Evolutionary conservation across 2,329 filamentous ascomycete genomes (phyloP).

Genomic region (Gliomastix tumulicola): DNA sequence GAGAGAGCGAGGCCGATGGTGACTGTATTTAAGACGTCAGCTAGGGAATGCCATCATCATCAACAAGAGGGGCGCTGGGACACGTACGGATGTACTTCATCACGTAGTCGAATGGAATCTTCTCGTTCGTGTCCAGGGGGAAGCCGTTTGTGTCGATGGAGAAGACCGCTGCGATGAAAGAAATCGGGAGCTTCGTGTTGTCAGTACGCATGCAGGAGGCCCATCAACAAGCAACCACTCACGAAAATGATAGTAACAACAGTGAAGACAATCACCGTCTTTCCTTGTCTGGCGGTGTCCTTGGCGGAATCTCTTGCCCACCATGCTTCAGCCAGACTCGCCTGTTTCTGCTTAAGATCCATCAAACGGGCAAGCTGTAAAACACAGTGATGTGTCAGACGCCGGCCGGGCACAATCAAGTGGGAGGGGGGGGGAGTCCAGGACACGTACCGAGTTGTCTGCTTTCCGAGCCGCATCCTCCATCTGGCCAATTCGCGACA

Average conservation of each 20-base stretch:
- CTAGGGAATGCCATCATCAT: too few species aligned
- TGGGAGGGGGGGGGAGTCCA: too few species aligned
- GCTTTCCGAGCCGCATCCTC: background rate
- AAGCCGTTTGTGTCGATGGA: slow-evolving; percentile 5
- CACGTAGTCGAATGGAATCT: slow-evolving; percentile 6
- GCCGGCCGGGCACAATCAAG: too few species aligned
- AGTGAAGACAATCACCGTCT: slow-evolving; percentile 7
- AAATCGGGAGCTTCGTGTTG: background rate
- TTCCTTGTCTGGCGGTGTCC: slow-evolving; percentile 6
- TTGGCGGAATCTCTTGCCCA: slow-evolving; percentile 4
- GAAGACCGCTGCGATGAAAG: slow-evolving; percentile 5
- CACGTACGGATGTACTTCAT: slow-evolving; percentile 6
- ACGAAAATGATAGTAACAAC: slow-evolving; percentile 7
- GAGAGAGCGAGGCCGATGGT: background rate
- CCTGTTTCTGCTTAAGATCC: slow-evolving; percentile 7
- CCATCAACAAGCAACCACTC: slow-evolving; percentile 1
- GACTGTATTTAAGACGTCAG: too few species aligned
- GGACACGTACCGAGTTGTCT: background rate
- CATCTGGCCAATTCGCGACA: background rate
- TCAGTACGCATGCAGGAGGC: too few species aligned
- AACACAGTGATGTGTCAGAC: too few species aligned
- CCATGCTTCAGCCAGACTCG: slow-evolving; percentile 3
- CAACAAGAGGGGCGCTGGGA: too few species aligned
- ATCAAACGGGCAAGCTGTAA: slow-evolving; percentile 5
- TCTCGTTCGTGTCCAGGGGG: slow-evolving; percentile 2